Base-by-base conservation (phyloP, 768 basidiomycete species). In the Boletus fagicola region DNA sequence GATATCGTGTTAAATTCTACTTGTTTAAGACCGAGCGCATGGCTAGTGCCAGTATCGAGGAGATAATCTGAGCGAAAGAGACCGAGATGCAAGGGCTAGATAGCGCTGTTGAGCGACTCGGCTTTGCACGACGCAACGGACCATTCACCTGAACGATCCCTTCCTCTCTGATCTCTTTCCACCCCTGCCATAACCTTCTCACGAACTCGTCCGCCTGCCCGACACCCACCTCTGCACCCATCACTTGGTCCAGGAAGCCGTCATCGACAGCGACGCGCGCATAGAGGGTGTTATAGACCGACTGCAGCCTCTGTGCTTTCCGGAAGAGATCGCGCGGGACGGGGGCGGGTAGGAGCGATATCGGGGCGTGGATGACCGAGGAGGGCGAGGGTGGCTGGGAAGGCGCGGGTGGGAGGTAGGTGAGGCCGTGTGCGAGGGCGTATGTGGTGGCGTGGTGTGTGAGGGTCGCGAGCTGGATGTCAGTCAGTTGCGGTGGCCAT, bases 1-100 rank as follows among this genome's bases (percentile, higher is more conserved):
- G 94, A 92, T 60, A 98, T 95, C 10, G 96, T 97, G 69, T 99
- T 99, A 75, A 98, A 97, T 71, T 99, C 96, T 42, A 98, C 96
- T 74, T 99, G 96, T 70, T 94, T 96, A 60, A 99, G 72, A 7
- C 75, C 72, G 15, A 77, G 65, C 15, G 20, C 22, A 13, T 43
- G 67, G 30, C 74, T 69, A 0, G 63, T 61, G 2, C 78, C 77
- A 9, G 78, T 72, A 62, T 99, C 93, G 22, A 98, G 74, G 31
- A 98, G 77, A 73, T 98, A 99, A 75, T 99, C 96, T 11, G 94
- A 97, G 53, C 96, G 81, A 74, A 96, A 97, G 20, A 99, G 74
- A 20, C 95, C 94, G 7, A 98, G 81, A 58, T 97, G 90, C 46
- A 91, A 75, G 0, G 84, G 83, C 94, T 98, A 15, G 16, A 57